phyloP scores from a whole-genome alignment of 768 basidiomycete genomes.

The Lentinus brumalis region DNA sequence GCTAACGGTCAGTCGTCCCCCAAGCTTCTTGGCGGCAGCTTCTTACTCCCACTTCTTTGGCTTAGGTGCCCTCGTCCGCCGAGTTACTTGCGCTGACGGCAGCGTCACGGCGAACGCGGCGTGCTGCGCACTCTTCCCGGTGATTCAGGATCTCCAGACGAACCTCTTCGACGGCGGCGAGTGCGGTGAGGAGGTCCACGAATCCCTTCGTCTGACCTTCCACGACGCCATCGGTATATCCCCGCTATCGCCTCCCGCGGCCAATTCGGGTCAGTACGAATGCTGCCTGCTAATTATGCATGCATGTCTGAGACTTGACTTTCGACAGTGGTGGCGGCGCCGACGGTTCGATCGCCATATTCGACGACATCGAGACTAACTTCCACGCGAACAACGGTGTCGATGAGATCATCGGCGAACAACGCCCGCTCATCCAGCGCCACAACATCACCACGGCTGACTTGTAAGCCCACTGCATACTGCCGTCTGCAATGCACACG shows the following conservation, averaged over 20 bases:
- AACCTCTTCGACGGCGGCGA: conserved; percentile 37
- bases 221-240: conserved; percentile 29
- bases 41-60: not conserved
- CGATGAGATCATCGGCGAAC: conserved; percentile 27
- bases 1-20: conserved; percentile 17
- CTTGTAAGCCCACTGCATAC: conserved; percentile 22
- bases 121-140: conserved; percentile 18
- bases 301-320: not conserved
- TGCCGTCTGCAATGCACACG: not conserved
- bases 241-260: conserved; percentile 9
- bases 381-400: conserved; percentile 43
- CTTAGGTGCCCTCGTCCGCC: conserved; percentile 19
- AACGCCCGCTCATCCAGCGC: conserved; percentile 24
- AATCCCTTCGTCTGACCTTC: conserved; percentile 33
- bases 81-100: conserved; percentile 24
- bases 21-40: not conserved
- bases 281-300: not conserved
- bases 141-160: conserved; percentile 30
- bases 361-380: conserved; percentile 42
- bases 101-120: conserved; percentile 19
- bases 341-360: conserved; percentile 51
- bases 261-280: conserved; percentile 13
- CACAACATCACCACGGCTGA: conserved; percentile 26
- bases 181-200: conserved; percentile 38
- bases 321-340: conserved; percentile 31